Evolutionary conservation across 1,284 basidiomycete genomes (phyloP), one percentile per base, ranked within the genome.

Genomic region (Neonothopanus nambi): DNA sequence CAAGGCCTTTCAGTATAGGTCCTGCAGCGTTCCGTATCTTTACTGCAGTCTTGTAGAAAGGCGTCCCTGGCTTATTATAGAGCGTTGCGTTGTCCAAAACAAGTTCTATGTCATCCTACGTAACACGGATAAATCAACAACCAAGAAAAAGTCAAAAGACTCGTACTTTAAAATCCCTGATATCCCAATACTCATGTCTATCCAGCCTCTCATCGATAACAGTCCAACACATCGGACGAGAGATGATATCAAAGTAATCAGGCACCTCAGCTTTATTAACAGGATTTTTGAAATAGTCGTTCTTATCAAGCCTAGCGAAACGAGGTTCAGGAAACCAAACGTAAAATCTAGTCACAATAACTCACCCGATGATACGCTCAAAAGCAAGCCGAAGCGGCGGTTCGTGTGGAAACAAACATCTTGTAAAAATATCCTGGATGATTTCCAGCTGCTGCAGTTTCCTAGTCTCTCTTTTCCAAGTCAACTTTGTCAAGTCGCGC

Each of bases 201-300:
- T 93, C 87, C 26, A 99, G 69, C 68, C 91, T 95, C 12, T 73
- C 70, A 26, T 91, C 85, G 57, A 99, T 97, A 38, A 74, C 77
- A 17, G 77, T 74, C 93, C 95, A 98, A 60, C 87, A 87, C 91
- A 98, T 98, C 0, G 96, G 96, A 9, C 80, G 75, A 63, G 89
- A 82, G 67, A 99, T 80, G 47, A 97, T 75, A 48, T 94, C 89
- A 65, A 88, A 91, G 68, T 99, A 99, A 66, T 98, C 95, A 0
- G 95, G 95, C 0, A 94, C 93, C 37, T 92, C 87, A 0, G 68
- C 68, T 51, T 76, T 81, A 24, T 82, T 89, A n/a, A 97, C 93
- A 0, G 93, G 92, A 56, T 87, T 80, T 57, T 85, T 81, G 71
- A 96, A 97, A 55, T 87, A 79, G 26, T 85, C 84, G 6, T 81